Evolutionary conservation across 1,284 basidiomycete genomes (phyloP), one percentile per base, ranked within the genome.

Genomic region (Amylostereum chailletii): DNA sequence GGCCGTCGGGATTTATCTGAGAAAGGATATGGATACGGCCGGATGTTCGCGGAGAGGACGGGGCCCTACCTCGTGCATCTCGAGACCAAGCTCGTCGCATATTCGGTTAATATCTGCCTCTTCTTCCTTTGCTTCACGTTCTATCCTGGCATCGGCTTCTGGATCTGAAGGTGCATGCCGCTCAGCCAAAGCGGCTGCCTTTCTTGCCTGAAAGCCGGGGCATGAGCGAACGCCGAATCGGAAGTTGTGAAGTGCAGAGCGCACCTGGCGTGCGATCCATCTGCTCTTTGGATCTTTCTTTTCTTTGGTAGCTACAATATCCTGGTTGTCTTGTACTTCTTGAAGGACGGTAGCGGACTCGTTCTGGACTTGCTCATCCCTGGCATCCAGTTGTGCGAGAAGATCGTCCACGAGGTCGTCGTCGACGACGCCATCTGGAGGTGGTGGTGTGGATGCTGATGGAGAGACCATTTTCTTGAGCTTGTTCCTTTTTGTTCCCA

Each of bases 1-100:
- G 94, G 0, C 94, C 94, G 60, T 98, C 94, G 6, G 94, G 91
- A 54, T 83, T 85, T 59, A 97, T 90, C 90, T 94, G 56, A 3
- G 41, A 26, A 40, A 7, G 30, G 32, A 5, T 5, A 27, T 6
- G 34, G 34, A 44, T 30, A 29, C 6, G 26, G 27, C 31, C 26
- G 4, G 42, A 4, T 19, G 19, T 19, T 19, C 19, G 31, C 30
- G 45, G 37, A 34, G 3, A 32, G n/a, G 36, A 41, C 26, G 2
- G 43, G 10, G 36, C 60, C 71, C 43, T 51, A 86, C 91, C 74
- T 94, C 85, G 56, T 82, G 70, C 45, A 93, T 74, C 51, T 81
- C 74, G 10, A 92, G 66, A 19, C 75, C 75, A 30, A 90, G 71
- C 41, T 82, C 74, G 34, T 81, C 74, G 61, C 90, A 93, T 5